phyloP scores from a whole-genome alignment of 768 basidiomycete genomes.

The Auricularia heimuer region DNA sequence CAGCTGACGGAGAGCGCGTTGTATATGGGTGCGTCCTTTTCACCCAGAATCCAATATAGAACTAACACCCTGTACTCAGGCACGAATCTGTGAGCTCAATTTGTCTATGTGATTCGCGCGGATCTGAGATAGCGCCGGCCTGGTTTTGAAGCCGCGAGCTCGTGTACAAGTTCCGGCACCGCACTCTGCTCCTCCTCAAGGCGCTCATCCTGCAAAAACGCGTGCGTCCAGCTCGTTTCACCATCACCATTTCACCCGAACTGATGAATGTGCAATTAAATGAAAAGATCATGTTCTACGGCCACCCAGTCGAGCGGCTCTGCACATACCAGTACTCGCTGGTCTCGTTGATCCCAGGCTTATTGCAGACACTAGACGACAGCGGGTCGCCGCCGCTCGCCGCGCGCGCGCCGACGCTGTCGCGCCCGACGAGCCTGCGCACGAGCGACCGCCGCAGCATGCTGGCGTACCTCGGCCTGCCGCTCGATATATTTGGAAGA shows the following conservation, averaged over 20 bases:
- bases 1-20: slow-evolving; percentile 88
- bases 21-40: slow-evolving; percentile 70
- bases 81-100: slow-evolving; percentile 49
- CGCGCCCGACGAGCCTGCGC: slow-evolving; percentile 65
- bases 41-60: neutral
- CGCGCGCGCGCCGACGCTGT: slow-evolving; percentile 47
- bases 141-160: slow-evolving; percentile 64
- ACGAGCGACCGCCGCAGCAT: slow-evolving; percentile 89
- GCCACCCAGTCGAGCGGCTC: slow-evolving; percentile 89
- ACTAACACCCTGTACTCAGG: slow-evolving; percentile 28
- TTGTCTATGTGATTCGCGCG: slow-evolving; percentile 3
- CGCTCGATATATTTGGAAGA: slow-evolving; percentile 88
- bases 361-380: slow-evolving; percentile 84
- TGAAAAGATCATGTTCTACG: slow-evolving; percentile 85
- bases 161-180: slow-evolving; percentile 87
- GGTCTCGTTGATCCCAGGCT: slow-evolving; percentile 84
- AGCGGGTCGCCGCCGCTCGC: slow-evolving; percentile 80
- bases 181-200: slow-evolving; percentile 88
- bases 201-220: slow-evolving; percentile 88
- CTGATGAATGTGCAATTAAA: neutral
- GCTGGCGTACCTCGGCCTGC: slow-evolving; percentile 87
- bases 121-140: neutral
- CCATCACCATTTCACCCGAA: neutral
- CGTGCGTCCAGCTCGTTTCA: slow-evolving; percentile 32
- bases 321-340: slow-evolving; percentile 98